Evolutionary conservation across 768 basidiomycete species (phyloP).

Genomic region (Boletus tylopilopsis): DNA sequence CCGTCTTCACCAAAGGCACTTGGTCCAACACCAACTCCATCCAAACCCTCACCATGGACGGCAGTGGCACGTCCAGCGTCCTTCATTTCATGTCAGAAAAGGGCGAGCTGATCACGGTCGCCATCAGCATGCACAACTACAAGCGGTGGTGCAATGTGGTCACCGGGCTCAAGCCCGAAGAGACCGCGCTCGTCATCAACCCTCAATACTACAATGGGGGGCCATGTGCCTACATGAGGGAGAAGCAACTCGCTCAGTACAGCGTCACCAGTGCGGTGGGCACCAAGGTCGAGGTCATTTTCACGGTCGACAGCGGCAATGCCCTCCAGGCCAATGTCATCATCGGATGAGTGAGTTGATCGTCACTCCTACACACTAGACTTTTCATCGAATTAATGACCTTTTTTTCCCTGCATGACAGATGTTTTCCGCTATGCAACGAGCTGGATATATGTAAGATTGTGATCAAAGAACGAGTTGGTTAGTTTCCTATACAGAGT

Average conservation of each 20-base stretch:
- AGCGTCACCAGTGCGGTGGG: conserved; percentile 3
- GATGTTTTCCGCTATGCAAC: too few relatives aligned
- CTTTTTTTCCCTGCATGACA: too few relatives aligned
- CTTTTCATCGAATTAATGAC: too few relatives aligned
- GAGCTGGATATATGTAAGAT: too few relatives aligned
- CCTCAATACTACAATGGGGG: too few relatives aligned
- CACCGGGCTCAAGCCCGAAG: conserved; percentile 23
- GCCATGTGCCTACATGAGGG: neutral
- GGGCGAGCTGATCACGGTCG: conserved; percentile 32
- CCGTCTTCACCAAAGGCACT: conserved; percentile 20
- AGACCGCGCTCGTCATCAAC: conserved; percentile 25
- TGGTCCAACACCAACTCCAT: conserved; percentile 24
- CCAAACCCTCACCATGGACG: conserved; percentile 32
- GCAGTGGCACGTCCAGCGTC: conserved; percentile 39
- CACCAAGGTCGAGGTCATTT: neutral
- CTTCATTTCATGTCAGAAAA: conserved; percentile 30
- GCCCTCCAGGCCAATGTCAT: conserved; percentile 3
- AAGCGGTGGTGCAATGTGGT: conserved; percentile 39
- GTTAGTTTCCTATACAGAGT: too few relatives aligned
- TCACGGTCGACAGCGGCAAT: conserved; percentile 4
- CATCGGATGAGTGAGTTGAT: too few relatives aligned
- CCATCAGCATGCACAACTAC: conserved; percentile 39
- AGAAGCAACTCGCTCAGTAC: conserved; percentile 8
- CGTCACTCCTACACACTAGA: too few relatives aligned
- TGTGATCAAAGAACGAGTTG: too few relatives aligned